Conservation (phyloP, 1,284 basidiomycete genomes). For the Calocybe gambosa region DNA sequence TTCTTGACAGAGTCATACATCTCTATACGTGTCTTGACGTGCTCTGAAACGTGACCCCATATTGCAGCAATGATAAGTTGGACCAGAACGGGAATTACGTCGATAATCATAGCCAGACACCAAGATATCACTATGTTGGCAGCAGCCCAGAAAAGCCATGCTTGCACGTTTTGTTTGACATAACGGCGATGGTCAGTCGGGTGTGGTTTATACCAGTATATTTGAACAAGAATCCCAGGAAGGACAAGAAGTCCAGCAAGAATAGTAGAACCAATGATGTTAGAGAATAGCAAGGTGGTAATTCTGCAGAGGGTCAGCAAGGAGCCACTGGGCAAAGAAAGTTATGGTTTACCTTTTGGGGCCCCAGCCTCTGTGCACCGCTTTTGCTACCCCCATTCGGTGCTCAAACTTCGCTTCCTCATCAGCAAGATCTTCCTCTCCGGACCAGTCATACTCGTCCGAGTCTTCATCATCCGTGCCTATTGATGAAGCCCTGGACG, state of each 20-base stretch:
- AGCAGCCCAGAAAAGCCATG: constrained; percentile 76
- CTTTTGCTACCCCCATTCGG: constrained; percentile 43
- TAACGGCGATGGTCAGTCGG: constrained; percentile 51
- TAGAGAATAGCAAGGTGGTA: constrained; percentile 58
- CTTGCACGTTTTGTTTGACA: constrained; percentile 61
- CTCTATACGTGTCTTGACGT: constrained; percentile 58
- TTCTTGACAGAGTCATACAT: constrained; percentile 64
- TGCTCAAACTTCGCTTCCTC: constrained; percentile 61
- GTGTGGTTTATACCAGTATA: constrained; percentile 60
- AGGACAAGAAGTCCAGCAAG: constrained; percentile 54
- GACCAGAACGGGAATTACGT: constrained; percentile 53
- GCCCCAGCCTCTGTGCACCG: constrained; percentile 43
- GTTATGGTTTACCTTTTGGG: constrained; percentile 42
- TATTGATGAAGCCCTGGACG: constrained; percentile 41
- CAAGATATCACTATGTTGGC: constrained; percentile 70
- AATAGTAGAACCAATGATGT: constrained; percentile 63
- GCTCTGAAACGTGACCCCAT: constrained; percentile 73
- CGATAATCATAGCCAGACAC: constrained; percentile 65
- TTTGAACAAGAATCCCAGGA: constrained; percentile 56
- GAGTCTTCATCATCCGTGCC: constrained; percentile 53
- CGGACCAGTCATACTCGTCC: constrained; percentile 64
- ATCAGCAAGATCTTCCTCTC: constrained; percentile 65
- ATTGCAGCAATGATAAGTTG: constrained; percentile 47
- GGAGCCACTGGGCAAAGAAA: background rate
- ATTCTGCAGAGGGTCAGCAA: constrained; percentile 31